A percentile compares a stretch with the other conserved stretches of the same genome.
phyloP scores from a whole-genome alignment of 2,329 filamentous ascomycete genomes.

The Fusarium lyarnte region DNA sequence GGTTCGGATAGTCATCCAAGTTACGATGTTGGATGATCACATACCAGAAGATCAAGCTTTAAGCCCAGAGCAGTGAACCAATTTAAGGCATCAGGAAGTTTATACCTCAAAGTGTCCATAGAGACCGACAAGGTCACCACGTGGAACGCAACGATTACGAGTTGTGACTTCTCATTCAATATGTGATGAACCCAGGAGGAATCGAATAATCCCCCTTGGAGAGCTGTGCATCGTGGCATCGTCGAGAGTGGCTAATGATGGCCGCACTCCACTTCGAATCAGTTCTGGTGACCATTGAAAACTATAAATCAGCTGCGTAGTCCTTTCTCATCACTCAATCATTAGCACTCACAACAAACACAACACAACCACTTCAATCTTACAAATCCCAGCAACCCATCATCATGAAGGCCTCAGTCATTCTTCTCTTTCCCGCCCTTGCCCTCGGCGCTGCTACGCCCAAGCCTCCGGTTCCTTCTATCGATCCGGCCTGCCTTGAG shows the following conservation, averaged over 20 bases:
- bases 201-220: accelerated
- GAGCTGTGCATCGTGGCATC: accelerated
- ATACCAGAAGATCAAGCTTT: neutral
- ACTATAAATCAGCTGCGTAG: neutral
- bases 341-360: neutral
- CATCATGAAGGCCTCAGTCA: neutral
- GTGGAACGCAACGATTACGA: too few relatives aligned
- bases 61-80: accelerated
- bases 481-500: neutral
- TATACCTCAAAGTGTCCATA: too few relatives aligned
- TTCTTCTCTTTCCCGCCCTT: neutral
- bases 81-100: too few relatives aligned
- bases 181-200: accelerated
- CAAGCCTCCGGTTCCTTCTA: neutral
- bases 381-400: accelerated
- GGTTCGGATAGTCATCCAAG: neutral
- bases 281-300: accelerated
- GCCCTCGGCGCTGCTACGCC: neutral
- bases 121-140: too few relatives aligned
- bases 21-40: neutral
- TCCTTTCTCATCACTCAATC: neutral
- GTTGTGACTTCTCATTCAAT: neutral
- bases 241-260: too few relatives aligned
- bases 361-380: neutral
- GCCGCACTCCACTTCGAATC: accelerated